Evolutionary conservation across 345 rosid genomes (phyloP).

Genomic region (Laguncularia racemosa): DNA sequence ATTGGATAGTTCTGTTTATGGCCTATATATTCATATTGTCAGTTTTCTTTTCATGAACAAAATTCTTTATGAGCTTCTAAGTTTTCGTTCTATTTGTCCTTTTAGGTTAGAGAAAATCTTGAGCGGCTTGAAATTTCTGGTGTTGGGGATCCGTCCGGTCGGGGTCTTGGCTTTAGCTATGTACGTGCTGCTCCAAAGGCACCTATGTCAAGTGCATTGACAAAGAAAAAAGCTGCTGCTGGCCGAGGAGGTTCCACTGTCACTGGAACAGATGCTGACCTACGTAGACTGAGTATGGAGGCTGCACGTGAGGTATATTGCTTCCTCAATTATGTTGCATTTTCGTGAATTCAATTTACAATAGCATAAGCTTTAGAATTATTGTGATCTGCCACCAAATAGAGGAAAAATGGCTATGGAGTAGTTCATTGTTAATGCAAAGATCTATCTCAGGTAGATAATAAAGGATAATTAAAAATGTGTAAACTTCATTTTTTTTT

Average conservation of each 20-base stretch:
- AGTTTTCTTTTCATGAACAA: no score
- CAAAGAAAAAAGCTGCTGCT: constrained; percentile 80
- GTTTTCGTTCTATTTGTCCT: background rate
- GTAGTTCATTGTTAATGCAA: no score
- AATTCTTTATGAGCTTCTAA: background rate
- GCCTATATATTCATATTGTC: no score
- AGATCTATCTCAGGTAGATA: no score
- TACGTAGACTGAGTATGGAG: constrained; percentile 98
- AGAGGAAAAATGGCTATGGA: no score
- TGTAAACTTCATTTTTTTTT: no score
- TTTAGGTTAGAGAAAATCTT: constrained; percentile 90
- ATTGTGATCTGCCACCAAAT: no score
- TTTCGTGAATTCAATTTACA: no score
- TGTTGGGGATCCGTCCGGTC: constrained; percentile 98
- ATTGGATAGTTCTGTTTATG: no score
- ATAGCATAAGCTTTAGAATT: no score
- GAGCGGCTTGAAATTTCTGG: constrained; percentile 98
- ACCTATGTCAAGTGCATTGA: constrained; percentile 64
- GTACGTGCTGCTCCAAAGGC: constrained; percentile 88
- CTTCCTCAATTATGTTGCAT: no score
- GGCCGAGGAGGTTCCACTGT: constrained; percentile 84
- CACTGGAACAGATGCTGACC: constrained; percentile 98
- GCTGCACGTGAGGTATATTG: constrained; percentile 88
- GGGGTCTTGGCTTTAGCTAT: constrained; percentile 96
- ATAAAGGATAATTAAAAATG: no score